A percentile compares a stretch with the other conserved stretches of the same genome.
phyloP scores from a whole-genome alignment of 1,284 basidiomycete species.

The Agroathelia rolfsii region DNA sequence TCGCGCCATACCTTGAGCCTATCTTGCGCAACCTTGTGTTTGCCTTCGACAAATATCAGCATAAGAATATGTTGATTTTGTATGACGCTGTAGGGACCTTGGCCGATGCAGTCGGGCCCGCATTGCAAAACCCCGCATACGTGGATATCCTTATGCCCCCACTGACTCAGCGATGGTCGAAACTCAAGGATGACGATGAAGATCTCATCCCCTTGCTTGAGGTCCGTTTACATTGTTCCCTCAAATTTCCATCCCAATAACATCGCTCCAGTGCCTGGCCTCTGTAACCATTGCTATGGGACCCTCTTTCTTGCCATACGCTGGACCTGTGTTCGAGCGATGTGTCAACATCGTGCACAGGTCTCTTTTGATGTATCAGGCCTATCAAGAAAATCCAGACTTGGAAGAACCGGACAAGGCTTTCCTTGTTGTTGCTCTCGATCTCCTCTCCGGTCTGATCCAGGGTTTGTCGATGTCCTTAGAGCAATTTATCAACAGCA shows the following conservation, averaged over 20 bases:
- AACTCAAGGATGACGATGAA: constrained; percentile 82
- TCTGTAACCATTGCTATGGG: constrained; percentile 97
- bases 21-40: constrained; percentile 91
- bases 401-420: constrained; percentile 90
- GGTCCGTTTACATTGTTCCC: constrained; percentile 33
- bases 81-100: constrained; percentile 98
- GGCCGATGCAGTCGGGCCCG: constrained; percentile 89
- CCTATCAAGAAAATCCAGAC: constrained; percentile 77
- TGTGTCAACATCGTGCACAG: constrained; percentile 82
- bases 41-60: constrained; percentile 97
- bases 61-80: constrained; percentile 97
- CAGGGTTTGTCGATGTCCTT: constrained; percentile 85
- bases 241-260: constrained; percentile 8
- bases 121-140: constrained; percentile 78
- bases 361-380: constrained; percentile 75
- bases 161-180: constrained; percentile 83
- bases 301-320: constrained; percentile 82
- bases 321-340: constrained; percentile 87
- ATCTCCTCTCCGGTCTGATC: constrained; percentile 90
- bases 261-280: constrained; percentile 72
- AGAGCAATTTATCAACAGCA: constrained; percentile 57
- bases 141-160: constrained; percentile 97
- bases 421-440: constrained; percentile 94
- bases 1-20: constrained; percentile 91
- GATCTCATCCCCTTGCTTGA: constrained; percentile 93